Evolutionary conservation across 179 eudicot species (phyloP).

Genomic region (Spergularia azorica): DNA sequence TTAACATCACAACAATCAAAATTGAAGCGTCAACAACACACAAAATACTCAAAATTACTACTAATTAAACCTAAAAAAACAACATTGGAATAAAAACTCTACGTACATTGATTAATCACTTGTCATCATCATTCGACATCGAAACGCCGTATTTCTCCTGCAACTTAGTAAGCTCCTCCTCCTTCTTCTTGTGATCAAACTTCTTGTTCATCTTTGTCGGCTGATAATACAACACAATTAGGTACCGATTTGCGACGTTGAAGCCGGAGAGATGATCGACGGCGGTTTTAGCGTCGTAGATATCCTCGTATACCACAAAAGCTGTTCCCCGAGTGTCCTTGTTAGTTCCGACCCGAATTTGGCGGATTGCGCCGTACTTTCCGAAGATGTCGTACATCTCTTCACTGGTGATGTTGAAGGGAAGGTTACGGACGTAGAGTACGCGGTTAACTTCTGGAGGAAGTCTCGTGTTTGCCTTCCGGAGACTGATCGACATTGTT

Average conservation of each 20-base stretch:
- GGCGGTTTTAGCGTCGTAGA: constrained; percentile 71
- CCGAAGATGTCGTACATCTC: constrained; percentile 84
- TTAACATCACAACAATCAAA: too few species aligned
- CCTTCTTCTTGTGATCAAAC: constrained; percentile 65
- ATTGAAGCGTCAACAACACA: too few species aligned
- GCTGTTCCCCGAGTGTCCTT: constrained; percentile 73
- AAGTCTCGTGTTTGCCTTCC: constrained; percentile 59
- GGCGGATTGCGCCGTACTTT: constrained; percentile 70
- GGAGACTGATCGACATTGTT: constrained; percentile 51
- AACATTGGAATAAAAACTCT: too few species aligned
- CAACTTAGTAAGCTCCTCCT: constrained; percentile 56
- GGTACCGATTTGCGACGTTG: constrained; percentile 67
- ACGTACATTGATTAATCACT: constrained; percentile 15
- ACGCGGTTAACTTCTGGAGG: constrained; percentile 71
- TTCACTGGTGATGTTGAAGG: constrained; percentile 72
- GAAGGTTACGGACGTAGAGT: constrained; percentile 56
- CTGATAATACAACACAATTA: constrained; percentile 66
- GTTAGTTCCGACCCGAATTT: constrained; percentile 57
- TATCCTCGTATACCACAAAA: constrained; percentile 70
- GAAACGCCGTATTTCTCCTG: constrained; percentile 76
- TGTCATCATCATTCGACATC: constrained; percentile 35
- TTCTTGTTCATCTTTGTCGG: constrained; percentile 73
- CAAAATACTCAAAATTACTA: too few species aligned
- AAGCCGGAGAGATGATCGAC: constrained; percentile 73
- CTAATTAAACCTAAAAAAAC: too few species aligned